Evolutionary conservation across 495 filamentous ascomycete genomes (phyloP).

Genomic region (Extremus antarcticus): DNA sequence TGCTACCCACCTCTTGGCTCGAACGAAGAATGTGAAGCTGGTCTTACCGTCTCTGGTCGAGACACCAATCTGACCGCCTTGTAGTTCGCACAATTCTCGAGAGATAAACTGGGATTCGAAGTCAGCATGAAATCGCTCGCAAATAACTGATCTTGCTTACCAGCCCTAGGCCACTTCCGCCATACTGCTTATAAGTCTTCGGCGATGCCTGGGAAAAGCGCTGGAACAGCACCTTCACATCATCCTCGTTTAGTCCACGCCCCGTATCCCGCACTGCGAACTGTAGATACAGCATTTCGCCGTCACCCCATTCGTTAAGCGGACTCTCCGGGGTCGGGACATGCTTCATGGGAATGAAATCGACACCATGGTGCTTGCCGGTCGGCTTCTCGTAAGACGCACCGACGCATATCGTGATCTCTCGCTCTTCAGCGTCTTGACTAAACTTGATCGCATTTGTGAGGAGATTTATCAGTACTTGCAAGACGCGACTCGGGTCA

Average conservation of each 20-base stretch:
- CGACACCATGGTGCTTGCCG: constrained; percentile 32
- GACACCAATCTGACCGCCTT: constrained; percentile 76
- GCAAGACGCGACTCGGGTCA: constrained; percentile 59
- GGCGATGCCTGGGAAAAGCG: constrained; percentile 71
- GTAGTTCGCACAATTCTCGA: constrained; percentile 61
- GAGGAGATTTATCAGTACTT: constrained; percentile 48
- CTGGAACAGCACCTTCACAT: constrained; percentile 64
- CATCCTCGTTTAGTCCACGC: constrained; percentile 58
- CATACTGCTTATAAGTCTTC: constrained; percentile 68
- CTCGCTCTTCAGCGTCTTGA: constrained; percentile 38
- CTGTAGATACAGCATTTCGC: constrained; percentile 56
- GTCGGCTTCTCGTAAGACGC: constrained; percentile 49
- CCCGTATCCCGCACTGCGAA: constrained; percentile 70
- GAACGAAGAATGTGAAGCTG: constrained; percentile 76
- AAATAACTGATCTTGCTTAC: not conserved
- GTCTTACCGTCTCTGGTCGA: constrained; percentile 56
- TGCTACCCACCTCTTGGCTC: constrained; percentile 38
- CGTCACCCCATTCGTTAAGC: constrained; percentile 54
- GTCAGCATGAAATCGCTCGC: not conserved
- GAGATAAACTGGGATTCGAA: constrained; percentile 51
- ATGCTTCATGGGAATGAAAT: constrained; percentile 26
- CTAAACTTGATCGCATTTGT: constrained; percentile 38
- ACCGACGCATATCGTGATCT: constrained; percentile 57
- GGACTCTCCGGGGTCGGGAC: constrained; percentile 37
- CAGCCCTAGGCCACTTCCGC: constrained; percentile 69